Percentiles rank a stretch among this genome's conserved stretches.
Evolutionary conservation across 192 early-diverging fungal genomes (phyloP).

Genomic region (Gamsiella multidivaricata): DNA sequence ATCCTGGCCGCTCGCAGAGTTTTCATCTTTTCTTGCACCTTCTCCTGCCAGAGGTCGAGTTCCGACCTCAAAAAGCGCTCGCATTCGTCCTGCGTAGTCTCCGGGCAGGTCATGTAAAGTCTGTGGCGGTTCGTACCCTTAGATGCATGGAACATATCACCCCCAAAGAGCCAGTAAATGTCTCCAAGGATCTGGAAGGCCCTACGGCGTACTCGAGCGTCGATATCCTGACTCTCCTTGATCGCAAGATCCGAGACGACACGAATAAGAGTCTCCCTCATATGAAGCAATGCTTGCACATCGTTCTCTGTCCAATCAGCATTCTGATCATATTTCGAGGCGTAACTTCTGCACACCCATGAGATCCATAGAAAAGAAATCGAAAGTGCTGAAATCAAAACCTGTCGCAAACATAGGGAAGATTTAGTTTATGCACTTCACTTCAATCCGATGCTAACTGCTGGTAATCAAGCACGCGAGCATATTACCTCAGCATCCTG

Average conservation of each 20-base stretch:
- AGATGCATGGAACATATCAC: conserved; percentile 55
- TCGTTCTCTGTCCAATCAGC: conserved; percentile 46
- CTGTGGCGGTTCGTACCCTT: conserved; percentile 20
- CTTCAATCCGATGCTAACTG: no score
- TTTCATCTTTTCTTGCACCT: conserved; percentile 19
- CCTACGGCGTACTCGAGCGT: conserved; percentile 38
- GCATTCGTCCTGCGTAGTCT: conserved; percentile 42
- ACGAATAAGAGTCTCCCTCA: conserved; percentile 21
- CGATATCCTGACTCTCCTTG: conserved; percentile 5
- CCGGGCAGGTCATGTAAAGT: conserved; percentile 49
- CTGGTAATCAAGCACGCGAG: no score
- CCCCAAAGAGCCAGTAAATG: conserved; percentile 62
- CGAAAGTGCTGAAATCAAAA: conserved; percentile 39
- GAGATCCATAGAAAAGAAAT: conserved; percentile 50
- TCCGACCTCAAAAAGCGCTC: conserved; percentile 54
- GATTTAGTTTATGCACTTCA: no score
- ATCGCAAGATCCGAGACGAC: conserved; percentile 11
- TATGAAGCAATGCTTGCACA: conserved; percentile 15
- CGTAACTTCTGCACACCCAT: conserved; percentile 32
- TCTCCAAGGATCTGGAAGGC: conserved; percentile 59
- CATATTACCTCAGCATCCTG: conserved; percentile 34
- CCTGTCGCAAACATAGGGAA: conserved; percentile 2
- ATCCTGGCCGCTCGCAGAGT: conserved; percentile 19
- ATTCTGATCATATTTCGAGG: conserved; percentile 27
- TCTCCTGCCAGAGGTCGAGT: conserved; percentile 37